Evolutionary conservation across 352 stramenopile genomes (phyloP), one percentile per base, ranked within the genome.

Genomic region (Pythium phragmitis): DNA sequence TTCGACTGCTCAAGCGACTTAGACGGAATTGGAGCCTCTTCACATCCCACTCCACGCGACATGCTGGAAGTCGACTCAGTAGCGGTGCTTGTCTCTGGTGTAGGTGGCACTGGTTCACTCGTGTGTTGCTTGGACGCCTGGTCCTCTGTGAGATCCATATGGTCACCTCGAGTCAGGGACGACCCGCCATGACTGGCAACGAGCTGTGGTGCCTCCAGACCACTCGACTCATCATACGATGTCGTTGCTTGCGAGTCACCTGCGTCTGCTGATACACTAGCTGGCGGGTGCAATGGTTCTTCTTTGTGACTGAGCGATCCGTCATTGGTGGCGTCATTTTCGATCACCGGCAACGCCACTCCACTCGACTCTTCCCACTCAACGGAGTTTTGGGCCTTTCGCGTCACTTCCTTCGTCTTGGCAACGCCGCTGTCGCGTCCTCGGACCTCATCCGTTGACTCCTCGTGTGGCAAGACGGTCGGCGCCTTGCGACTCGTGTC

Each of bases 281-380:
- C 50, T 23, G 34, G 50, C n/a, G 33, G 12, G 16, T 16, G 11
- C 45, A 6, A 14, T 9, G 9, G 7, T 56, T 28, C 49, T 7
- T 56, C 17, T 13, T 42, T 1, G 28, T 16, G 4, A 42, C n/a
- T 14, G 17, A 23, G 17, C 4, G 14, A 43, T 33, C 49, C 2
- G 6, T 7, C 14, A 11, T 14, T 28, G 28, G 9, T 56, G 4
- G 3, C 3, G 11, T 30, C 46, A 8, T 53, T 55, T 30, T 30
- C 26, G 21, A 16, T 13, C 52, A 48, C 2, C 19, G n/a, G 16
- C 19, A 39, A 11, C 11, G 28, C 28, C 37, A 60, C n/a, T 13
- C 53, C 53, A 50, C 53, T 60, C 37, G 53, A 60, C 37, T 60
- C 53, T 48, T 60, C 57, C 57, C 41, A 57, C 14, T 28, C 50